Evolutionary conservation across 495 filamentous ascomycete genomes (phyloP).

Genomic region (Pseudevernia furfuracea): DNA sequence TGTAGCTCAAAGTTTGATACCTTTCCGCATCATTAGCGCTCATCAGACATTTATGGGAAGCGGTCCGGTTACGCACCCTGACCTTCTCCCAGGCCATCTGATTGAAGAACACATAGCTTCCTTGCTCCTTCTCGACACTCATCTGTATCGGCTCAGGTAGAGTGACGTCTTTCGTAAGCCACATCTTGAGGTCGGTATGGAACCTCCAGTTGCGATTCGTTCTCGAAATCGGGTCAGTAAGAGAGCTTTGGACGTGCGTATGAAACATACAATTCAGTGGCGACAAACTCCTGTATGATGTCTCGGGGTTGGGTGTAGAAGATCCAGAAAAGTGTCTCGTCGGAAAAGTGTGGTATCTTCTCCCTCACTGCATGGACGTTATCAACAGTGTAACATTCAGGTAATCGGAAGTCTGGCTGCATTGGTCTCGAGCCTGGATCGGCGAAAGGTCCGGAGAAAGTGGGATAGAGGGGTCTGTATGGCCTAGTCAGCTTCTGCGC

Average conservation of each 20-base stretch:
- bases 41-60: not conserved
- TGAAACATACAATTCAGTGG: conserved; percentile 59
- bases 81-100: conserved; percentile 76
- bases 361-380: conserved; percentile 75
- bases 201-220: conserved; percentile 83
- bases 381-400: conserved; percentile 77
- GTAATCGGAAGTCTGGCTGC: conserved; percentile 69
- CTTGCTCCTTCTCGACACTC: conserved; percentile 64
- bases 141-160: conserved; percentile 59
- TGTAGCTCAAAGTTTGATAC: conserved; percentile 18
- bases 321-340: conserved; percentile 89
- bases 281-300: conserved; percentile 75
- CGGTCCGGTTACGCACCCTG: conserved; percentile 48
- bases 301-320: conserved; percentile 87
- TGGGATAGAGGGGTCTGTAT: conserved; percentile 52
- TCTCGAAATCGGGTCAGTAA: conserved; percentile 21
- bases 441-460: conserved; percentile 63
- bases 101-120: conserved; percentile 86
- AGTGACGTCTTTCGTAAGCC: conserved; percentile 81
- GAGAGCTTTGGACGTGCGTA: not conserved
- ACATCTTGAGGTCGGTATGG: conserved; percentile 80
- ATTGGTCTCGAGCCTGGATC: conserved; percentile 60
- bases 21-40: not conserved
- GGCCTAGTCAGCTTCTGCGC: conserved; percentile 15
- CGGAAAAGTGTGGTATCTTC: conserved; percentile 74